A percentile compares a stretch with the other conserved stretches of the same genome.
Evolutionary conservation across 305 asterid genomes (phyloP).

Genomic region (Plantago lanceolata): DNA sequence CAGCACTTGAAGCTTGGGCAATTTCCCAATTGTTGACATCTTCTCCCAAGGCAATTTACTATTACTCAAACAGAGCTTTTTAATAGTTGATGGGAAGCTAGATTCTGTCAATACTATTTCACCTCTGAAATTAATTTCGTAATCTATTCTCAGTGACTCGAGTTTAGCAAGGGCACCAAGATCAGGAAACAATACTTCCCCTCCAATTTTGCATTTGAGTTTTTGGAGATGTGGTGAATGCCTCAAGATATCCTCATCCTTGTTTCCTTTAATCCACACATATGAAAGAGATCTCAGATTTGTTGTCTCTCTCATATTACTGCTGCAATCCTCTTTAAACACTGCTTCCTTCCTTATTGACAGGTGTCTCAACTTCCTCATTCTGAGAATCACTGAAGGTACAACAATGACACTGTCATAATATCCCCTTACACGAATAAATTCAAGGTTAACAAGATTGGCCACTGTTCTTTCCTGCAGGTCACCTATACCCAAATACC

Average conservation of each 20-base stretch:
- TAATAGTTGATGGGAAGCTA: not conserved
- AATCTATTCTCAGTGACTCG: not conserved
- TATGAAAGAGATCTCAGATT: not conserved
- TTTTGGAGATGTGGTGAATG: not conserved
- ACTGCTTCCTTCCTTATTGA: too few relatives aligned
- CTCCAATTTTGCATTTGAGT: not conserved
- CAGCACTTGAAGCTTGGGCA: slow-evolving; percentile 29
- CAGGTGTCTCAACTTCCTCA: not conserved
- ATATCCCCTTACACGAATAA: not conserved
- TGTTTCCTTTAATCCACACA: not conserved
- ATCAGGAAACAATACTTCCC: not conserved
- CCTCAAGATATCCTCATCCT: not conserved
- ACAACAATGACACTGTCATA: not conserved
- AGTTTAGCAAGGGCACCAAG: not conserved
- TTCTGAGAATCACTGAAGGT: not conserved
- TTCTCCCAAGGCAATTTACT: not conserved
- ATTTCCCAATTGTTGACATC: slow-evolving; percentile 4
- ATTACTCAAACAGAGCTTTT: not conserved
- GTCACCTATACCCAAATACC: not conserved
- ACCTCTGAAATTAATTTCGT: too few relatives aligned
- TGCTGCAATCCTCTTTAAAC: not conserved
- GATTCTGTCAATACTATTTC: not conserved
- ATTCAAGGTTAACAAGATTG: not conserved
- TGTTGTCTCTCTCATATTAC: not conserved
- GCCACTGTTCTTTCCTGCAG: not conserved